Percentiles rank a stretch among this genome's conserved stretches.
Evolutionary conservation across 176 grass and related monocot genomes (phyloP).

Genomic region (Avena insularis): DNA sequence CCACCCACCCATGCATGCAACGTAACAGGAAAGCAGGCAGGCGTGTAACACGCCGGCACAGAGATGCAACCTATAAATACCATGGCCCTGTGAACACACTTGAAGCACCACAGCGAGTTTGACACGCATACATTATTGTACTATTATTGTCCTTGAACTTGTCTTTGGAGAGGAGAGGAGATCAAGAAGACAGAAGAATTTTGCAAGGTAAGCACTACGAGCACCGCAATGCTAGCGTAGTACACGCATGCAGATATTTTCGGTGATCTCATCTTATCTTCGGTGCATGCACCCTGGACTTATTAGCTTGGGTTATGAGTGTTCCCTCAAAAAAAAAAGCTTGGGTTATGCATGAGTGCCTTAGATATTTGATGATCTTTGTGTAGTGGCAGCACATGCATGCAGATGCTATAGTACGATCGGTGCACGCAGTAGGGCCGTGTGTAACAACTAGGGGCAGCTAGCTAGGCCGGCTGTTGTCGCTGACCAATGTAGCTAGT

Average conservation of each 20-base stretch:
- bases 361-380: neutral
- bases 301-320: too few species aligned
- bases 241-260: too few species aligned
- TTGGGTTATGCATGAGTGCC: too few species aligned
- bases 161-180: neutral
- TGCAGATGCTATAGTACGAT: neutral
- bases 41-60: neutral
- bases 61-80: slow-evolving; percentile 39
- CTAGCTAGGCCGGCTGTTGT: slow-evolving; percentile 10
- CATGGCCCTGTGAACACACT: neutral
- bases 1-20: neutral
- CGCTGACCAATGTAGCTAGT: slow-evolving; percentile 1
- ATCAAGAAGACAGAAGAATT: slow-evolving; percentile 18
- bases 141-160: neutral
- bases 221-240: too few species aligned
- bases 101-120: slow-evolving; percentile 35
- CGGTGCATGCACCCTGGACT: too few species aligned
- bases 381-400: neutral
- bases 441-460: neutral
- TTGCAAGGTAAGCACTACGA: slow-evolving; percentile 24
- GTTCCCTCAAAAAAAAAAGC: too few species aligned
- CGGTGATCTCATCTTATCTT: too few species aligned
- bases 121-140: neutral
- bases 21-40: too few species aligned
- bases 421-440: neutral